Conservation (phyloP, 1,284 basidiomycete species). For the Xerocomus nothofagi region DNA sequence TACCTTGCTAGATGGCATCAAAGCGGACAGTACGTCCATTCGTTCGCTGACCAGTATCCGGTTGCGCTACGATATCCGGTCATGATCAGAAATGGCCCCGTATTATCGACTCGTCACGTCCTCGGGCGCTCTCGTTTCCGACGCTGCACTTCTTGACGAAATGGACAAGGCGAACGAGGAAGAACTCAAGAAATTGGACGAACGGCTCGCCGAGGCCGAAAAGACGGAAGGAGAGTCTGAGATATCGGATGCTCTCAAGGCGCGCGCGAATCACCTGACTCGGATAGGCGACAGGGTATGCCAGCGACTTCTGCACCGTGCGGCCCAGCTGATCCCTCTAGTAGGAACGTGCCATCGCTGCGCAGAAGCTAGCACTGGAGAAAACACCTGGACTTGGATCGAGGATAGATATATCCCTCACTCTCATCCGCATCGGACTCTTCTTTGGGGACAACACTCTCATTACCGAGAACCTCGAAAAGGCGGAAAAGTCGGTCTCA, state of each 20-base stretch:
- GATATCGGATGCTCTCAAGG: constrained; percentile 84
- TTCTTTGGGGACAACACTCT: constrained; percentile 86
- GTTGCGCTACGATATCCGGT: background rate
- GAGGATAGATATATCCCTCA: constrained; percentile 89
- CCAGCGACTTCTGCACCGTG: background rate
- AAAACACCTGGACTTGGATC: constrained; percentile 94
- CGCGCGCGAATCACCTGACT: constrained; percentile 82
- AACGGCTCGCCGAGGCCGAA: constrained; percentile 81
- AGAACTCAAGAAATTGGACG: constrained; percentile 77
- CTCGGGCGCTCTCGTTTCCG: constrained; percentile 47
- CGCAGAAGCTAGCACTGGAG: constrained; percentile 83
- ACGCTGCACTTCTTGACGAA: constrained; percentile 60
- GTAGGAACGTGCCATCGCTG: constrained; percentile 75
- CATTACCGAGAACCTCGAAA: constrained; percentile 72
- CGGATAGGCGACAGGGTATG: constrained; percentile 89
- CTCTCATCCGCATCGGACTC: constrained; percentile 87
- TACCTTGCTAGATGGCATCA: constrained; percentile 74
- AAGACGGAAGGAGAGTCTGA: constrained; percentile 94
- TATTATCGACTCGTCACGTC: constrained; percentile 66
- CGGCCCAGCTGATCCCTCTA: background rate
- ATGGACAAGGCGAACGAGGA: constrained; percentile 79
- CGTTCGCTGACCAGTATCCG: background rate
- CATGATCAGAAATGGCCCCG: constrained; percentile 75
- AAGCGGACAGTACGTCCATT: constrained; percentile 72
- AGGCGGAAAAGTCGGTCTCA: constrained; percentile 74